Conservation (phyloP, 192 early-diverging fungal species). For the Fimicolochytrium jonesii region DNA sequence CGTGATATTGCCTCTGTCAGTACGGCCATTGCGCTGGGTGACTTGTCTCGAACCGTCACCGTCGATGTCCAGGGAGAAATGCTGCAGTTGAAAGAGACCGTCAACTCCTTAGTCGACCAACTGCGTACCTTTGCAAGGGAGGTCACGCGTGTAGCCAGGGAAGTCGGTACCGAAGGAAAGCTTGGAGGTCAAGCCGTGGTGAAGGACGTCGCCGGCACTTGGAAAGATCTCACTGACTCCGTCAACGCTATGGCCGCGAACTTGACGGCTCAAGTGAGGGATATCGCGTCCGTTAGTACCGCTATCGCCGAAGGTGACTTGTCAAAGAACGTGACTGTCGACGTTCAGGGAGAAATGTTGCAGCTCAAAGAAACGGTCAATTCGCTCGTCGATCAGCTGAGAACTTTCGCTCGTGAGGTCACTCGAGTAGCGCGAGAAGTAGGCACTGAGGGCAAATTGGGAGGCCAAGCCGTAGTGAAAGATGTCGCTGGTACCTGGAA, state of each 20-base stretch:
- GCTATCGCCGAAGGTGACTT: constrained; percentile 64
- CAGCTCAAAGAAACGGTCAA: constrained; percentile 70
- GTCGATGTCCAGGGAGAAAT: constrained; percentile 58
- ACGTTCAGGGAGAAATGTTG: constrained; percentile 60
- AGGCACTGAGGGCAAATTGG: constrained; percentile 59
- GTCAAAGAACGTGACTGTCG: constrained; percentile 56
- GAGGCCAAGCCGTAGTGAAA: constrained; percentile 53
- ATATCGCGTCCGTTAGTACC: constrained; percentile 60
- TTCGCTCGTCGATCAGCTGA: constrained; percentile 64
- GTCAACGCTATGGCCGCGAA: constrained; percentile 67
- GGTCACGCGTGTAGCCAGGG: constrained; percentile 58
- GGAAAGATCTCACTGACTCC: constrained; percentile 69
- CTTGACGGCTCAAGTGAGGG: constrained; percentile 66
- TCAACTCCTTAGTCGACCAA: constrained; percentile 66
- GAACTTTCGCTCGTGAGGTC: constrained; percentile 58
- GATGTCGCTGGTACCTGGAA: constrained; percentile 44
- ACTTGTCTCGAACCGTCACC: constrained; percentile 51
- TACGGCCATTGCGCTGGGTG: constrained; percentile 54
- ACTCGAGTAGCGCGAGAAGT: constrained; percentile 66
- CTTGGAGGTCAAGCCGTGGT: constrained; percentile 61
- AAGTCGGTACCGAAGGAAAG: constrained; percentile 66
- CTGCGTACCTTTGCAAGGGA: constrained; percentile 56
- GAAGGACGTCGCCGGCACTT: constrained; percentile 64
- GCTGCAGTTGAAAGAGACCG: constrained; percentile 57
- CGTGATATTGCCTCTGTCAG: constrained; percentile 57